Evolutionary conservation across 768 basidiomycete species (phyloP).

Genomic region (Mycena maculata): DNA sequence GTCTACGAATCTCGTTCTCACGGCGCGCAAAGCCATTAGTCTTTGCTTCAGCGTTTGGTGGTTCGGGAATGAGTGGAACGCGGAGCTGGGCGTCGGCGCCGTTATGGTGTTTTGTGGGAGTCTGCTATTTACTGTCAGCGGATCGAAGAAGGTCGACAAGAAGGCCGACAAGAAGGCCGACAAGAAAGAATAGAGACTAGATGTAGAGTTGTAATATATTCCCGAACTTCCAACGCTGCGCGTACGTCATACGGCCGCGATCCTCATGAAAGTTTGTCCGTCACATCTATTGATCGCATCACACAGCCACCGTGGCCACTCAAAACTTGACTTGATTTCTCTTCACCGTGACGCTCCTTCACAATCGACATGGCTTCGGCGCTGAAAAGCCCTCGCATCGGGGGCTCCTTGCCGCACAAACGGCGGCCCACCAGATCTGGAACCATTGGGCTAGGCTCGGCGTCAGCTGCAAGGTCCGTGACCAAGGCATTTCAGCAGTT

Average conservation of each 20-base stretch:
- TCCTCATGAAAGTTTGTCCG: not conserved
- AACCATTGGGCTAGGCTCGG: not conserved
- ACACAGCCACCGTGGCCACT: too few relatives aligned
- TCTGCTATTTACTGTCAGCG: conserved; percentile 62
- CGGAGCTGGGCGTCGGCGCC: conserved; percentile 72
- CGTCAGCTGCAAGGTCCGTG: not conserved
- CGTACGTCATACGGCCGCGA: not conserved
- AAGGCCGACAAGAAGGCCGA: conserved; percentile 7
- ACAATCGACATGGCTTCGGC: not conserved
- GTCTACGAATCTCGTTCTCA: conserved; percentile 84
- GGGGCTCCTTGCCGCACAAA: conserved; percentile 6
- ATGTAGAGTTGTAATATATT: not conserved
- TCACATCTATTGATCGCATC: too few relatives aligned
- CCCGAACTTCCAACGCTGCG: too few relatives aligned
- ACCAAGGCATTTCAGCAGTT: not conserved
- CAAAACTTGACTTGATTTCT: too few relatives aligned
- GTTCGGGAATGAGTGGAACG: conserved; percentile 81
- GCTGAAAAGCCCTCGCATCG: not conserved
- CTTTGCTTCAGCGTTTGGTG: conserved; percentile 88
- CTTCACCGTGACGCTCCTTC: too few relatives aligned
- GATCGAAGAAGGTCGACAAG: conserved; percentile 31
- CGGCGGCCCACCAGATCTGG: conserved; percentile 12
- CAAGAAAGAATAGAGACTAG: not conserved
- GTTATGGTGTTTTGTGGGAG: conserved; percentile 80
- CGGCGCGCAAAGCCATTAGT: conserved; percentile 83